Base-by-base conservation (phyloP, 768 basidiomycete genomes). In the Hygrophorus pudorinus region DNA sequence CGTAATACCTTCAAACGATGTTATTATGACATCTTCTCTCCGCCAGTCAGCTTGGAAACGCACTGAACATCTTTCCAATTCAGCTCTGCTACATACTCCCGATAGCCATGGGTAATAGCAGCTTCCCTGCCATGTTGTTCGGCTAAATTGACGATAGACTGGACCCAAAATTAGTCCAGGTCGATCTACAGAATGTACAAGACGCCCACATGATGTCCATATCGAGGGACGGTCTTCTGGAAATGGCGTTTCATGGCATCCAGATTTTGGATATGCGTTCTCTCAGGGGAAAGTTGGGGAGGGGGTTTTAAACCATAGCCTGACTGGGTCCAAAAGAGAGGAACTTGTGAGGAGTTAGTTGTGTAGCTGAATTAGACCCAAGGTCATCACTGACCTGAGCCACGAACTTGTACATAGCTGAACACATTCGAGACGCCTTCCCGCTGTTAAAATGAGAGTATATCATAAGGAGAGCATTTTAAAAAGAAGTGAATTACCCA, bases 121-220 rank as follows among this genome's bases (percentile, higher is more conserved):
- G 73, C 81, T 63, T 99, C 96, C 57, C 85, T 96, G 9, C 96
- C 96, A 5, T 78, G 71, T 55, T 85, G 79, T 57, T 98, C 96
- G 1, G 93, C 87, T 6, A 99, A 72, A 58, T 97, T 96, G 44
- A 99, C 73, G 48, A 86, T 71, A 1, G 78, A 79, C 86, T 94
- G 48, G 13, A 18, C 17, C 35, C 39, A 30, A 41, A 49, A 52
- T 14, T 39, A 44, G 44, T 44, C 16, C 24, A 33, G 12, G 18
- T 18, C 32, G 40, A 44, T 36, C 21, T 46, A 20, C 17, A 17
- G 13, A 17, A 28, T 45, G 37, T 7, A 38, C 34, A 51, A 37
- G 55, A 58, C n/a, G 35, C 76, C 49, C 57, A 86, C 90, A 58
- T 85, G 82, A 9, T 80, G 79, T 0, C 92, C 92, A 59, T 94